These are phyloP conservation scores for Paecilomyces sp. DNA, from an alignment of 2,329 filamentous ascomycete genomes.

Conservation along the genomic window DNA sequence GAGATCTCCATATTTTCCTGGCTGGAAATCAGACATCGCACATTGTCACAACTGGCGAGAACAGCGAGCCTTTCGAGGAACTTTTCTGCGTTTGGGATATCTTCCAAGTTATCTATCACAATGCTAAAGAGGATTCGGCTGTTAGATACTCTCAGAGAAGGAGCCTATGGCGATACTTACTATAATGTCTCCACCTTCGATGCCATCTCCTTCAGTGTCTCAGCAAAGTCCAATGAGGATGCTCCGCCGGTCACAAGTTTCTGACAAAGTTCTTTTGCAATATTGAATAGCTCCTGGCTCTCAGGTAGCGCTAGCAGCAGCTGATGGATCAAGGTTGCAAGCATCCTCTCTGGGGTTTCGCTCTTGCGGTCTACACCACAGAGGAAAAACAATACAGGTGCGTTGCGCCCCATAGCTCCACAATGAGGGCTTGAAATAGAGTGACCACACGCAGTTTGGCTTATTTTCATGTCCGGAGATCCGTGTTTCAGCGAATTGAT, in stretches of 20 bases:
- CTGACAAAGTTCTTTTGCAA: not conserved
- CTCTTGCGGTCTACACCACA: not conserved
- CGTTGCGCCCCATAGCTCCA: too few species aligned
- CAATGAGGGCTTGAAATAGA: not conserved
- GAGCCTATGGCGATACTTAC: not conserved
- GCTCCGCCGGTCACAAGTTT: not conserved
- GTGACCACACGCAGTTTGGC: not conserved
- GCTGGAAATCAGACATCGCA: not conserved
- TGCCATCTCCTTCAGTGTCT: not conserved
- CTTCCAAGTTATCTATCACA: not conserved
- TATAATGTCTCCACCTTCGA: not conserved
- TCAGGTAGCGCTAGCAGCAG: not conserved
- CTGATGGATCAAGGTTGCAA: not conserved
- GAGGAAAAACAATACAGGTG: not conserved
- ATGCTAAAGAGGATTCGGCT: not conserved
- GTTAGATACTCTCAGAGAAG: not conserved
- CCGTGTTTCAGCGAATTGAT: not conserved
- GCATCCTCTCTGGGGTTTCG: not conserved
- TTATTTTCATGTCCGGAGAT: not conserved
- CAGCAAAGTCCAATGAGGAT: not conserved
- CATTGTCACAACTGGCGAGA: not conserved
- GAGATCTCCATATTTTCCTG: not conserved
- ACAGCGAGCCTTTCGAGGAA: not conserved
- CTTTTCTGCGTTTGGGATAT: not conserved
- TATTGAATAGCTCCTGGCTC: not conserved